Base-by-base conservation (phyloP, 441 rosid genomes). In the Hura crepitans region DNA sequence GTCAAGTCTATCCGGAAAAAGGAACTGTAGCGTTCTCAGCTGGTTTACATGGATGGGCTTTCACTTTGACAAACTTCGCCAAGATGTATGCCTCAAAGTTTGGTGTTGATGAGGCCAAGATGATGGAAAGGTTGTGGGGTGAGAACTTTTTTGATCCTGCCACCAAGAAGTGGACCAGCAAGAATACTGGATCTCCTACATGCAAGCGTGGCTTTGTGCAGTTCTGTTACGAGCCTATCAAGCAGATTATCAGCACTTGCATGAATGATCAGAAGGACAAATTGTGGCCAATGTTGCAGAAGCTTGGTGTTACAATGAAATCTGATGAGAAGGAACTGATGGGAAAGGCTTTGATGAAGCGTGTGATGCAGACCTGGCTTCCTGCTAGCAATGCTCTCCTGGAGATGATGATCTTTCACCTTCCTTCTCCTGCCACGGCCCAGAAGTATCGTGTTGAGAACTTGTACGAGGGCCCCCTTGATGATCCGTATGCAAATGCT, bases 41-140 rank as follows among this genome's bases (percentile, higher is more conserved):
- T 39, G 89, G 89, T 61, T 70, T 85, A 71, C 87, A 85, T 64
- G 89, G 89, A 1, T 84, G 89, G 89, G 87, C 89, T 8, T 85
- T 83, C 70, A 83, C 87, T 1, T 69, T 85, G 75, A 84, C 87
- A 50, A 85, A 82, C 74, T 84, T 85, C 1, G 89, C 89, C 28
- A 84, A 79, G 77, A 85, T 85, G 89, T 85, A 85, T 68, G 89
- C 89, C 47, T 80, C 87, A 17, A 84, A 84, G 73, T 85, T 85
- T 60, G 83, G 85, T 5, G 89, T 85, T n/a, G 87, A 82, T 6
- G 89, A 85, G 75, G 0, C 75, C 0, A 85, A 85, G 80, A 85
- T 85, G 89, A 85, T 85, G 89, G 89, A 85, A 61, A 81, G 87
- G 62, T 78, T 84, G 27, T 85, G 89, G 87, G 89, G 89, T 72